Conservation (phyloP, 345 rosid genomes). For the Kandelia obovata region DNA sequence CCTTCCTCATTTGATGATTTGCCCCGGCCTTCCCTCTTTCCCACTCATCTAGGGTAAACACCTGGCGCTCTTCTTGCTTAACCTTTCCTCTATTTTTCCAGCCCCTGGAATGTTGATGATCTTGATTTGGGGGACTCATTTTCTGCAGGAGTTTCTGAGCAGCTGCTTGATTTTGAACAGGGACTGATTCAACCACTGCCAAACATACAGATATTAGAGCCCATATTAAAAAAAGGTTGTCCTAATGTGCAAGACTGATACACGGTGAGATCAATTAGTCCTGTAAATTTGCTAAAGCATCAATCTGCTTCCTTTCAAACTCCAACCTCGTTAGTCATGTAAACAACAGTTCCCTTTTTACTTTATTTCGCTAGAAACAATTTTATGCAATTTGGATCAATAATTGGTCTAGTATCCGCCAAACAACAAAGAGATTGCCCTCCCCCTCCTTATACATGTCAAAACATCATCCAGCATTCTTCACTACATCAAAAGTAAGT, state of each 20-base stretch:
- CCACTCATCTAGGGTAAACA: slow-evolving; percentile 73
- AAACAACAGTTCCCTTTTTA: background rate
- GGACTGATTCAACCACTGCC: slow-evolving; percentile 62
- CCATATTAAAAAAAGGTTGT: background rate
- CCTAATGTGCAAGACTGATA: no score
- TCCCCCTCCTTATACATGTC: background rate
- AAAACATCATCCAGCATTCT: background rate
- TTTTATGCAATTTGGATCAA: no score
- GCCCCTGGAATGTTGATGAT: slow-evolving; percentile 40
- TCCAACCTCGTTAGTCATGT: background rate
- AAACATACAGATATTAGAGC: slow-evolving; percentile 9
- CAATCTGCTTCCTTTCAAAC: background rate
- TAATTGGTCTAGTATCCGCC: no score
- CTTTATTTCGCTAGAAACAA: background rate
- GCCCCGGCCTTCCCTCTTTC: slow-evolving; percentile 48
- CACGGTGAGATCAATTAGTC: background rate
- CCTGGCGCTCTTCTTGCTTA: slow-evolving; percentile 49
- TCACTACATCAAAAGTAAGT: background rate
- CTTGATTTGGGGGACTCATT: slow-evolving; percentile 50
- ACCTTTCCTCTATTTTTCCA: slow-evolving; percentile 52
- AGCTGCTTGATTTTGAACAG: slow-evolving; percentile 92
- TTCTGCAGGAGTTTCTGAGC: slow-evolving; percentile 81
- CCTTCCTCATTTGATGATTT: slow-evolving; percentile 28
- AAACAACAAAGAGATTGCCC: background rate
- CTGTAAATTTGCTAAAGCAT: slow-evolving; percentile 3